These are phyloP conservation scores for Eimeria sp. DNA, from an alignment of 169 alveolate genomes.

Conservation along the genomic window DNA sequence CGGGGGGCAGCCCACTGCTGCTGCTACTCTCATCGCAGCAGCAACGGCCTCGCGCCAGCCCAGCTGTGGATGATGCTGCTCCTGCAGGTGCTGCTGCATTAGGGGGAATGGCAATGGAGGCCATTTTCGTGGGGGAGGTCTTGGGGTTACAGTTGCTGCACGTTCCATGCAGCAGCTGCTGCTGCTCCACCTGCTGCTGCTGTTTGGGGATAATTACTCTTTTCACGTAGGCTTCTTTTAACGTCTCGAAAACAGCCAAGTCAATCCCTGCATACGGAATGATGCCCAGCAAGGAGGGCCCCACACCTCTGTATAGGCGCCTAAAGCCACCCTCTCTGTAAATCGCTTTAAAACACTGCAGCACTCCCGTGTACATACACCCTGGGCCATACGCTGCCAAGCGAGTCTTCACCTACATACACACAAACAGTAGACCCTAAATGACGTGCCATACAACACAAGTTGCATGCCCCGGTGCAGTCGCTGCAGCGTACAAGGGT, in stretches of 20 bases:
- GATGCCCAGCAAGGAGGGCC: constrained; percentile 84
- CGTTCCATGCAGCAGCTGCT: constrained; percentile 2
- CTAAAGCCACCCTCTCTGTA: constrained; percentile 76
- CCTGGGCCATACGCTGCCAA: constrained; percentile 83
- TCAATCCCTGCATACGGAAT: constrained; percentile 86
- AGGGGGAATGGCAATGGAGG: neutral
- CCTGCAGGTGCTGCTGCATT: neutral
- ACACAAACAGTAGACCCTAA: neutral
- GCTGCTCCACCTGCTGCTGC: constrained; percentile 54
- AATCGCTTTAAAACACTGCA: constrained; percentile 73
- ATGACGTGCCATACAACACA: neutral
- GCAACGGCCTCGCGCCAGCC: constrained; percentile 26
- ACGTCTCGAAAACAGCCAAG: constrained; percentile 83
- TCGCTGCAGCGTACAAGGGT: neutral
- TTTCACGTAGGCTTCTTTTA: constrained; percentile 68
- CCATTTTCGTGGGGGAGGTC: constrained; percentile 12
- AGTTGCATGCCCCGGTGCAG: neutral
- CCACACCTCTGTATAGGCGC: constrained; percentile 82
- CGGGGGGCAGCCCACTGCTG: constrained; percentile 44
- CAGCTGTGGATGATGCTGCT: constrained; percentile 24
- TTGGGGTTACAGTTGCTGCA: constrained; percentile 57
- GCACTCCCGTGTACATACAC: constrained; percentile 82
- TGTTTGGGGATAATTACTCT: neutral
- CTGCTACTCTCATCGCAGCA: constrained; percentile 59
- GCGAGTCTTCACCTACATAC: constrained; percentile 85